Base-by-base conservation (phyloP, 2,329 filamentous ascomycete species). In the Colletotrichum abscissum region DNA sequence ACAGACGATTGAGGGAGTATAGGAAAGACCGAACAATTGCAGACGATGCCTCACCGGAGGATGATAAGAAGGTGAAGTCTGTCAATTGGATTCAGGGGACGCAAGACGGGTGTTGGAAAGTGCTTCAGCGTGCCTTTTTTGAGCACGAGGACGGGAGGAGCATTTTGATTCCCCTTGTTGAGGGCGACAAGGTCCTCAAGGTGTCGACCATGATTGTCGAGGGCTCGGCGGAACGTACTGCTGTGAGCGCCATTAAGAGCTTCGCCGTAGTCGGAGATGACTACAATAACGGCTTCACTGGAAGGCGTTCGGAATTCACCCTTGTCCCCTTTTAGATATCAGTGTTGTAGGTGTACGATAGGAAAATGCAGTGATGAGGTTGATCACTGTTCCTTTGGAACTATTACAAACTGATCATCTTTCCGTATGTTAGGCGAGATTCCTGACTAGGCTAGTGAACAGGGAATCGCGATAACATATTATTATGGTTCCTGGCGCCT, bases 201-300 rank as follows among this genome's bases (percentile, higher is more conserved):
- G 58, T 75, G 8, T 57, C 62, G 22, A 65, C 35, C 19, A 63
- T 75, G 35, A 75, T 72, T 55, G 66, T 74, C 3, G 74, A 75
- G 24, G 74, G 74, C 11, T 67, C 65, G 4, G 52, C 30, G 57
- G 24, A 54, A 4, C 69, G 64, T 52, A 30, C 68, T 30, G 72
- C 74, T 16, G 56, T 49, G 24, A 28, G 52, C n/a, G 72, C 62
- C 19, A n/a, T 75, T 6, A 42, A 28, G 16, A 30, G 22, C 14
- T 65, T 65, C 5, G 30, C 28, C 33, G 24, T 26, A 26, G 63
- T 22, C 11, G 30, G 14, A 16, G 49, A 24, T 14, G 22, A 26
- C 4, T 30, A 56, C 3, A 33, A 19, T 30, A 19, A 24, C 16
- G 28, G 35, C 14, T 55, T 7, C 4, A n/a, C 35, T 2, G 38